Conservation (phyloP, 345 rosid species). For the Rubroshorea leprosula region DNA sequence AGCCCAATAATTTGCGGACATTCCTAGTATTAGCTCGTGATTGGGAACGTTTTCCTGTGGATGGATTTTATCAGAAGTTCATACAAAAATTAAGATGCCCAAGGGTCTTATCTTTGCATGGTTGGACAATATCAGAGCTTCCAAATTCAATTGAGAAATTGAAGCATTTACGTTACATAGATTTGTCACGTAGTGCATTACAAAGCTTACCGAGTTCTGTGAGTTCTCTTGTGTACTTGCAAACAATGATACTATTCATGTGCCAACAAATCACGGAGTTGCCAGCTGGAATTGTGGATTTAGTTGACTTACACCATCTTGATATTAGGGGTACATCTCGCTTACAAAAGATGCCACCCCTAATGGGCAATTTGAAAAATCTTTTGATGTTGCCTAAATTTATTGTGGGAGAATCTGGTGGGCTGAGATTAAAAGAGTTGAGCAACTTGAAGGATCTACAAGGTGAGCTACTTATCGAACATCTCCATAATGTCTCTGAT, state of each 20-base stretch:
- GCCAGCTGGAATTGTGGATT: too few relatives aligned
- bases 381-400: too few relatives aligned
- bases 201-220: constrained; percentile 2
- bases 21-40: not conserved
- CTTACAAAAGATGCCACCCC: too few relatives aligned
- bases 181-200: constrained; percentile 5
- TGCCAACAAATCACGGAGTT: constrained; percentile 22
- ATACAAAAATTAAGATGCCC: not conserved
- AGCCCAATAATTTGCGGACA: constrained; percentile 10
- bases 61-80: not conserved
- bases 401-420: too few relatives aligned
- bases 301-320: too few relatives aligned
- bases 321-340: too few relatives aligned
- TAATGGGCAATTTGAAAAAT: too few relatives aligned
- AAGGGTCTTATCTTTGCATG: constrained; percentile 5
- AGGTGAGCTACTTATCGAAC: too few relatives aligned
- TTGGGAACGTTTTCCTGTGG: not conserved
- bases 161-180: constrained; percentile 9
- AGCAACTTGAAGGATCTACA: too few relatives aligned
- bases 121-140: not conserved
- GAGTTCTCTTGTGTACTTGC: constrained; percentile 27
- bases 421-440: too few relatives aligned
- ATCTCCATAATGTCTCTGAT: too few relatives aligned
- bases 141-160: constrained; percentile 3
- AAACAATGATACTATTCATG: constrained; percentile 22